Base-by-base conservation (phyloP, 2,329 filamentous ascomycete species). In the Venturia asperata region DNA sequence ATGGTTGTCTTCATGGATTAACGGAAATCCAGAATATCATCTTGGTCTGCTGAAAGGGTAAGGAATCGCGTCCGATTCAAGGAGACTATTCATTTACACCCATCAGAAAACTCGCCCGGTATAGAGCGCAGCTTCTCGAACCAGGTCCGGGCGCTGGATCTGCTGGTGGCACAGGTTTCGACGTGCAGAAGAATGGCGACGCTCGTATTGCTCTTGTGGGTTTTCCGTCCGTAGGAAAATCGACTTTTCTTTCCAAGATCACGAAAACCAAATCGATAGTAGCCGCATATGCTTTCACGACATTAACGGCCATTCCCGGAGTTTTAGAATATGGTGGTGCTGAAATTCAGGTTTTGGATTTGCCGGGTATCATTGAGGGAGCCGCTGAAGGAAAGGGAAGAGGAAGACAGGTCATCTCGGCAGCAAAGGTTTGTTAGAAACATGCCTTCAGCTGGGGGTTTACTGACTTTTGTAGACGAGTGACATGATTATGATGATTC, bases 221-320 rank as follows among this genome's bases (percentile, higher is more conserved):
- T n/a, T 99, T 99, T 72, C 94, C 95, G 0, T 99, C 95, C 0
- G 94, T 99, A 63, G 94, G 94, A 75, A 99, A 99, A 80, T 99
- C 94, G 2, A 99, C 94, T 0, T 97, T 99, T 74, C 77, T 99
- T n/a, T 97, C 92, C 61, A 97, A 97, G 74, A 95, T 99, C 75
- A 99, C 94, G 62, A 97, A 96, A 79, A 99, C 95, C 47, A 92
- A 91, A 73, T 96, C 92, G 62, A 93, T 97, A 76, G 92, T 97
- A 37, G 94, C 94, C 0, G 90, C 94, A 0, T 99, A 99, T 75
- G 87, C 93, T 65, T 99, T 99, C 85, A 99, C 94, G 13, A 99
- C 94, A 1, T 82, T 99, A 56, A 99, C 94, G 11, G 95, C 94
- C 43, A 99, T 99, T 70, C 94, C 94, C 0, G 94, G 94, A 70